Base-by-base conservation (phyloP, 1,139 yeast species). In the Blastobotrys petasosporus region DNA sequence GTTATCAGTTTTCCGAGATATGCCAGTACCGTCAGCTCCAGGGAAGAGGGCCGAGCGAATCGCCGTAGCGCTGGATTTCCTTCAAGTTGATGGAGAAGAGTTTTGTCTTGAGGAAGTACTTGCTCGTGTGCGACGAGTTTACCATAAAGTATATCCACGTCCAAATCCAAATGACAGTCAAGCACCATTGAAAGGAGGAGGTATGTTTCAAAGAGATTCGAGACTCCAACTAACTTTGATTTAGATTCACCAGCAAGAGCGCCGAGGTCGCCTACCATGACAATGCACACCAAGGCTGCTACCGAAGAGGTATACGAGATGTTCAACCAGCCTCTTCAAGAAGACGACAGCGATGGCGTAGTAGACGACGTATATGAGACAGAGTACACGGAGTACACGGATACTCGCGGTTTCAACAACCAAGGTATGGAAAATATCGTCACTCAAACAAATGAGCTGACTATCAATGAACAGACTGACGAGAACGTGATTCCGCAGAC, bases 231-330 rank as follows among this genome's bases (percentile, higher is more conserved):
- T 20, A 20, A 20, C 25, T 20, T 20, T 20, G 25, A 20, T 25
- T 25, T 17, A 46, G 41, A 51, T 37, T 29, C 50, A 17, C 50
- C 51, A 9, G 45, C 34, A 17, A 42, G 42, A 32, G 49, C 47
- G 8, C 55, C 58, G 15, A 44, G 61, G 23, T 66, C 71, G 0
- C 95, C 95, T 0, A 87, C 96, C 0, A 75, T 85, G 56, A 87
- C 96, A 0, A 67, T 82, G 61, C 82, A 75, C 60, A 82, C 96
- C 0, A 79, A 79, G 50, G 79, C 81, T 56, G 94, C 95, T 0
- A 76, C 80, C 46, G 78, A 79, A 45, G 96, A 87, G 55, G 82
- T 88, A 0, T 71, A 77, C 50, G 75, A 76, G 17, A 84, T 88
- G 85, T 85, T 86, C 60, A 86, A 83, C 57, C 80, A 77, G 54